phyloP scores from a whole-genome alignment of 306 rosid species.

The Lablab purpureus region DNA sequence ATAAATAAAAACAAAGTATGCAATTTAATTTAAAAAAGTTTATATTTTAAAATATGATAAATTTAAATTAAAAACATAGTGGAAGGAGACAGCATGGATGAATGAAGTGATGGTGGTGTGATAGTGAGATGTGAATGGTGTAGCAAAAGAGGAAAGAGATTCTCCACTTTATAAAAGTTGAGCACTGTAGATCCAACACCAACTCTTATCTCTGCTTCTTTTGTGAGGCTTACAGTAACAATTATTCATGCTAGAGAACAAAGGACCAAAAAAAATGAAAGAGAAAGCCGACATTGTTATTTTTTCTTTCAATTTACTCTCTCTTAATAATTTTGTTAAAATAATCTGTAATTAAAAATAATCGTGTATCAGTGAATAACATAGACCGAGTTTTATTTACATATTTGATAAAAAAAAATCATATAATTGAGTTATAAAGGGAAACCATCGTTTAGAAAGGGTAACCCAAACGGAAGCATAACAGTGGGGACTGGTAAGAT shows the following conservation, averaged over 20 bases:
- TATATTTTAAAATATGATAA: no score
- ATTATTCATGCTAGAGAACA: background rate
- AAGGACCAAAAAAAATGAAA: background rate
- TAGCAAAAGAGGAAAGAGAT: constrained; percentile 13
- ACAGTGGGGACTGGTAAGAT: background rate
- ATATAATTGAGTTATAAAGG: background rate
- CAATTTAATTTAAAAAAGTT: no score
- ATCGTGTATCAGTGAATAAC: no score
- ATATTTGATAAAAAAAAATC: background rate
- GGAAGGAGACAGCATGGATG: no score
- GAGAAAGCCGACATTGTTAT: background rate
- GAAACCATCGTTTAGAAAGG: background rate
- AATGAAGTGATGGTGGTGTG: background rate
- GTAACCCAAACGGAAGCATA: background rate
- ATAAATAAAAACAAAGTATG: no score
- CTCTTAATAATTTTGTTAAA: no score
- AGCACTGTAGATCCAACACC: constrained; percentile 13
- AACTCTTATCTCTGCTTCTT: background rate
- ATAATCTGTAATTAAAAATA: no score
- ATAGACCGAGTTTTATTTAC: background rate
- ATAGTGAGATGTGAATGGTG: background rate
- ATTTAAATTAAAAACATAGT: no score
- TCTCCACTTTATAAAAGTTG: constrained; percentile 24
- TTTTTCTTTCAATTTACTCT: background rate
- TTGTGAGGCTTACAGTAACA: background rate